Evolutionary conservation across 805 yeast genomes (phyloP), one percentile per base, ranked within the genome.

Genomic region (Yamadazyma paraphyllophila): DNA sequence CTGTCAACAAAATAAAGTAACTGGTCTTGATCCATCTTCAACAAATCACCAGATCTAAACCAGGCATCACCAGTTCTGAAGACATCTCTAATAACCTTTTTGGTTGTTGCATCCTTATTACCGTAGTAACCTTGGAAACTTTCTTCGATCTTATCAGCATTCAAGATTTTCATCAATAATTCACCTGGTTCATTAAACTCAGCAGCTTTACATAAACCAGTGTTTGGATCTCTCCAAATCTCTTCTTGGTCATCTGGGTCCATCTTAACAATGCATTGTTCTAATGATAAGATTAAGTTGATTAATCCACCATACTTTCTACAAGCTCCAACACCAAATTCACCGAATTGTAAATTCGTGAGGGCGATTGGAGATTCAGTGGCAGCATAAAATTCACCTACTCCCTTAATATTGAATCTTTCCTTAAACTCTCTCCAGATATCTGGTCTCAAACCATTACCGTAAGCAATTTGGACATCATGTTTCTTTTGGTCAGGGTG

Each of bases 311-410:
- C 96, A 58, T 85, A 87, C 59, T 81, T 84, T 55, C 96, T 80
- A 59, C 95, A 85, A 0, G 97, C 94, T 10, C 97, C 97, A 40
- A 89, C 74, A 5, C 96, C 97, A 59, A 71, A 77, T 35, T 81
- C 84, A 17, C 95, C 95, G 39, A 65, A 67, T 66, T 92, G 97
- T 58, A 79, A 77, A 58, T 82, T 83, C 1, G 95, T 89, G 13
- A 91, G 78, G 1, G 95, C 96, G 55, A 88, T 78, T 14, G 97
- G 97, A 2, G 92, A 82, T 61, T 91, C 98, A 0, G 97, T 89
- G 2, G 96, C 85, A 1, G 96, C 96, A 65, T 91, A 91, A 59
- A 92, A 91, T 62, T 91, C 98, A 12, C 96, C 96, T 48, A 91
- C 76, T 4, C 79, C 84, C 24, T 76, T 69, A 48, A 91, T 84